Evolutionary conservation across 768 basidiomycete genomes (phyloP).

Genomic region (Amanita pallidorosea): DNA sequence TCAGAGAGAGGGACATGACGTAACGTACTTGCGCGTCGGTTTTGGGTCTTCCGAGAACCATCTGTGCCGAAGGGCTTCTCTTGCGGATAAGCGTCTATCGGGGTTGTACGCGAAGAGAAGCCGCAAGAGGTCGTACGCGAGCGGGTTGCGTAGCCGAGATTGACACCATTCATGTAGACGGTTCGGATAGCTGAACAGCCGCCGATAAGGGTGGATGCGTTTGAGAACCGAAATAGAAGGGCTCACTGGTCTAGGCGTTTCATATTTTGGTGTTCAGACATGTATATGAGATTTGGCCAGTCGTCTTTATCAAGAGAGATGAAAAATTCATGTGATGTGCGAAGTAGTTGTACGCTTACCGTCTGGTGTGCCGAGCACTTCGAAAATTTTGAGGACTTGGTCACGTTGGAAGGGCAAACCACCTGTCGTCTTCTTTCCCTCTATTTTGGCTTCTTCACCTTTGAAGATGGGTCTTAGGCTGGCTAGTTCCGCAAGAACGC

Average conservation of each 20-base stretch:
- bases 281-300: conserved; percentile 78
- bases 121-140: conserved; percentile 77
- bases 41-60: conserved; percentile 92
- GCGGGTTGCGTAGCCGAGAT: conserved; percentile 43
- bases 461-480: conserved; percentile 96
- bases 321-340: not conserved
- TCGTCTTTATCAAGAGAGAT: conserved; percentile 49
- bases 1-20: not conserved
- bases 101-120: conserved; percentile 89
- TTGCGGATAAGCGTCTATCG: conserved; percentile 72
- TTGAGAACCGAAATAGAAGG: not conserved
- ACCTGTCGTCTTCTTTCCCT: conserved; percentile 75
- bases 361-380: conserved; percentile 83
- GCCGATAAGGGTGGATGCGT: not conserved
- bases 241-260: conserved; percentile 65
- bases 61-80: conserved; percentile 69
- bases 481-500: conserved; percentile 93
- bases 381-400: conserved; percentile 92
- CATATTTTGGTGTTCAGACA: conserved; percentile 85
- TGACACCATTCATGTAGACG: conserved; percentile 71
- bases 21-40: conserved; percentile 73
- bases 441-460: conserved; percentile 96
- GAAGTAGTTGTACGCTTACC: conserved; percentile 32
- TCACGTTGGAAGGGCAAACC: conserved; percentile 89
- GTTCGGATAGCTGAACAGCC: conserved; percentile 28